Conservation (phyloP, 352 stramenopile genomes). For the Pythium periplocum region DNA sequence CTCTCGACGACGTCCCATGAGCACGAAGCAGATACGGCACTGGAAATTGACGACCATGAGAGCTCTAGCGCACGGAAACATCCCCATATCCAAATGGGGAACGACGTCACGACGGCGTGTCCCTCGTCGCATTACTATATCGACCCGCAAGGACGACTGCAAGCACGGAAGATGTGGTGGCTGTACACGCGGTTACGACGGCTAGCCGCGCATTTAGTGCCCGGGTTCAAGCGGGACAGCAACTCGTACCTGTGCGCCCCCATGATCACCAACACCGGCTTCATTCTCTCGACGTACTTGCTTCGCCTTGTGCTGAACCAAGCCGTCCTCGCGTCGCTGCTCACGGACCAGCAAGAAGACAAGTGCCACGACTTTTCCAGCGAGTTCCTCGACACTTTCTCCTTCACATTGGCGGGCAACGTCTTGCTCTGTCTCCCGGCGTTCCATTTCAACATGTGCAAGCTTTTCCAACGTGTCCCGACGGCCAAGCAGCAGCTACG, state of each 20-base stretch:
- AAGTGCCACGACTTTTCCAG: slow-evolving; percentile 48
- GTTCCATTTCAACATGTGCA: slow-evolving; percentile 52
- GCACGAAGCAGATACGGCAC: slow-evolving; percentile 6
- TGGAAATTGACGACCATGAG: slow-evolving; percentile 1
- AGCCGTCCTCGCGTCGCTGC: slow-evolving; percentile 36
- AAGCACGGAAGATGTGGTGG: slow-evolving; percentile 50
- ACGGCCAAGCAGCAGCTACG: slow-evolving; percentile 17
- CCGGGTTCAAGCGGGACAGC: slow-evolving; percentile 61
- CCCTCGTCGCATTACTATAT: slow-evolving; percentile 66
- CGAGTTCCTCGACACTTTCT: slow-evolving; percentile 61
- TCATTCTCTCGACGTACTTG: slow-evolving; percentile 55
- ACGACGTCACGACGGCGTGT: slow-evolving; percentile 15
- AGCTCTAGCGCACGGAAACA: slow-evolving; percentile 1
- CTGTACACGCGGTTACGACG: slow-evolving; percentile 44
- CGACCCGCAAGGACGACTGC: slow-evolving; percentile 37
- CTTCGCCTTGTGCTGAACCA: slow-evolving; percentile 44
- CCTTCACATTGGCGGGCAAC: slow-evolving; percentile 54
- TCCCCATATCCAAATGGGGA: background rate
- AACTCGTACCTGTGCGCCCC: slow-evolving; percentile 71
- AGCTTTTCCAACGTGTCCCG: slow-evolving; percentile 35
- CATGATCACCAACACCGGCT: slow-evolving; percentile 72
- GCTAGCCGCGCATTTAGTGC: slow-evolving; percentile 37
- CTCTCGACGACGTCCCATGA: slow-evolving; percentile 18
- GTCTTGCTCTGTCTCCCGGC: slow-evolving; percentile 64
- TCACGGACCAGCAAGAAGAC: slow-evolving; percentile 18